Conservation (phyloP, 2,329 filamentous ascomycete genomes). For the Thielaviopsis populi region DNA sequence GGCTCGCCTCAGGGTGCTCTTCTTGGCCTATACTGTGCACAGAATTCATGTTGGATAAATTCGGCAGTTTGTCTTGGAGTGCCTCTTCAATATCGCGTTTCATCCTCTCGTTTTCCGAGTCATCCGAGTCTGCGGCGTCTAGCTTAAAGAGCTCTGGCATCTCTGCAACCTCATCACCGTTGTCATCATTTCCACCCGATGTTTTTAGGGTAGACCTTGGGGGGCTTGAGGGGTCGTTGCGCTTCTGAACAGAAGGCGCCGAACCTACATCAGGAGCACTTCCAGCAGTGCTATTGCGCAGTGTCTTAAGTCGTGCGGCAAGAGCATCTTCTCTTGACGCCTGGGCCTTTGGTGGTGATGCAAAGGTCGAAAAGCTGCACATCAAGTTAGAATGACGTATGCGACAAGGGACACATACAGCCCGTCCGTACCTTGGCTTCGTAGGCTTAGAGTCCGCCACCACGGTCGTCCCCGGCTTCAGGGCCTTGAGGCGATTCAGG, state of each 20-base stretch:
- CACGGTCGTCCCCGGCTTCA: constrained; percentile 29
- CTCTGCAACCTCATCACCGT: not conserved
- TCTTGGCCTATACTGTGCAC: too few relatives aligned
- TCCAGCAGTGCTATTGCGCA: constrained; percentile 24
- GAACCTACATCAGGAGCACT: not conserved
- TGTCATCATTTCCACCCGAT: not conserved
- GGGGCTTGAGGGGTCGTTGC: not conserved
- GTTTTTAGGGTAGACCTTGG: not conserved
- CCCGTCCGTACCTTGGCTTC: constrained; percentile 2
- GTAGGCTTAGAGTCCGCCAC: constrained; percentile 6
- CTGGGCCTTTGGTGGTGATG: constrained; percentile 20
- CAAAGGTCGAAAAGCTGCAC: constrained; percentile 10
- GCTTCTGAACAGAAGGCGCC: not conserved
- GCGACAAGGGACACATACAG: not conserved
- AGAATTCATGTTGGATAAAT: not conserved
- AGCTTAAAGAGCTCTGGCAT: constrained; percentile 2
- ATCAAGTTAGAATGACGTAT: constrained; percentile 1
- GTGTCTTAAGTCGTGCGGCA: constrained; percentile 35
- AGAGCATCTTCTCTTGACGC: constrained; percentile 36
- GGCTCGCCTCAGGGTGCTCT: constrained; percentile 6
- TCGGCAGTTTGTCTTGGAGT: constrained; percentile 23
- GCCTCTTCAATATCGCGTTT: constrained; percentile 30
- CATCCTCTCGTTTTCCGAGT: constrained; percentile 40
- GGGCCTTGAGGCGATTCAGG: constrained; percentile 39
- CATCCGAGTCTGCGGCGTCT: constrained; percentile 22